Percentiles rank a stretch among this genome's conserved stretches.
phyloP scores from a whole-genome alignment of 495 filamentous ascomycete genomes.

The Lentithecium fluviatile region DNA sequence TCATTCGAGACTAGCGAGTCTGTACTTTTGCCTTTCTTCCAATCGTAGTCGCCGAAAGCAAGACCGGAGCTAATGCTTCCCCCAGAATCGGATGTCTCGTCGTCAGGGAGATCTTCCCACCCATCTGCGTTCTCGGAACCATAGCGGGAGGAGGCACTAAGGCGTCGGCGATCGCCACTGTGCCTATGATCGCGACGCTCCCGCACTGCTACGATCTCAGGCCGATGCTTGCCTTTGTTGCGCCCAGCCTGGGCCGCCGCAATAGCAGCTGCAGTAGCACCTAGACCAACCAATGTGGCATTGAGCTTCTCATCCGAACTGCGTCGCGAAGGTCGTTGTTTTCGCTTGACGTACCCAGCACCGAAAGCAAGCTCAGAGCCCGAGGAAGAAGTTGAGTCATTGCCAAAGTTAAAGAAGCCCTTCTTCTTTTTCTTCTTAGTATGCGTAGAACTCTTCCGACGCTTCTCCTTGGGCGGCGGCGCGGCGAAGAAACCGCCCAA shows the following conservation, averaged over 20 bases:
- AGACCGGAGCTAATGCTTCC: constrained; percentile 55
- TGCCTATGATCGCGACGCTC: constrained; percentile 36
- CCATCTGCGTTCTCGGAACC: constrained; percentile 44
- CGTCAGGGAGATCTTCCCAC: constrained; percentile 63
- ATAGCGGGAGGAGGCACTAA: constrained; percentile 8
- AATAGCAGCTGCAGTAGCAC: constrained; percentile 58
- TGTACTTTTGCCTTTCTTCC: constrained; percentile 42
- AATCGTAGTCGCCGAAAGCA: constrained; percentile 52
- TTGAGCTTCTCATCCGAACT: constrained; percentile 51
- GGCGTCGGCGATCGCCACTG: constrained; percentile 11
- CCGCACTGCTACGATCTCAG: constrained; percentile 45
- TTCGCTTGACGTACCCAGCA: constrained; percentile 38
- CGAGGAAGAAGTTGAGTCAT: constrained; percentile 60
- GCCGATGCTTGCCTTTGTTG: constrained; percentile 36
- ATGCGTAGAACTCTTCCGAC: constrained; percentile 36
- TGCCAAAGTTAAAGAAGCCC: constrained; percentile 62
- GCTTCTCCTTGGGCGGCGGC: constrained; percentile 51
- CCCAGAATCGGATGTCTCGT: constrained; percentile 42
- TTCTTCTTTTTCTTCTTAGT: constrained; percentile 46
- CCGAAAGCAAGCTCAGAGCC: constrained; percentile 54
- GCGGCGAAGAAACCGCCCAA: constrained; percentile 49
- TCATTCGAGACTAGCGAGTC: constrained; percentile 57
- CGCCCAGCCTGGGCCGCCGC: constrained; percentile 50
- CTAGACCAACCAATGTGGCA: constrained; percentile 56
- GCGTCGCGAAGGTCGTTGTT: constrained; percentile 20